Evolutionary conservation across 192 early-diverging fungal genomes (phyloP).

Genomic region (Nowakowskiella sp.): DNA sequence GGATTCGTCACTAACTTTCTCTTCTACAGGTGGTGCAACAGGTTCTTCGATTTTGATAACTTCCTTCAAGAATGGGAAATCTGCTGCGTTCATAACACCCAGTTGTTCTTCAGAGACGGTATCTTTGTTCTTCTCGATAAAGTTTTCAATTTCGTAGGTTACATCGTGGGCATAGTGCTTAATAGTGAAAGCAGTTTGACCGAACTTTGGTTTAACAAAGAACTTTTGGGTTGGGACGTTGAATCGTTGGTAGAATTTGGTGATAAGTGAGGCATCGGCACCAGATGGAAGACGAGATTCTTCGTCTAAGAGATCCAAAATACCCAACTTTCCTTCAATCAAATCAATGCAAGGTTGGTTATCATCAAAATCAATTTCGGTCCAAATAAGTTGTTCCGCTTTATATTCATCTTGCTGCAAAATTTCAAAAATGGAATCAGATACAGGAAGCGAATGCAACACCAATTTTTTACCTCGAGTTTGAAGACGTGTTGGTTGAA

Average conservation of each 20-base stretch:
- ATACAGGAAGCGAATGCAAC: neutral
- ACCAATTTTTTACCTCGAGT: conserved; percentile 39
- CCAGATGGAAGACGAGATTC: conserved; percentile 82
- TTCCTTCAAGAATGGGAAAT: conserved; percentile 75
- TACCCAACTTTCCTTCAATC: conserved; percentile 92
- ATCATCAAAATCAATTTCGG: conserved; percentile 88
- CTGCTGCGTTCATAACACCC: conserved; percentile 64
- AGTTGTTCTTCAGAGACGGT: conserved; percentile 90
- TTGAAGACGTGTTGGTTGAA: conserved; percentile 99
- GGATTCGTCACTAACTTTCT: conserved; percentile 9
- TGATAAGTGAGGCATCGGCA: conserved; percentile 73
- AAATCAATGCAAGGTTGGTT: conserved; percentile 98
- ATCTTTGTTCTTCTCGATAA: conserved; percentile 98
- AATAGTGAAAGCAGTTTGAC: conserved; percentile 80
- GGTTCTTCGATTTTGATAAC: conserved; percentile 57
- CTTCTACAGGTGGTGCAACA: conserved; percentile 22
- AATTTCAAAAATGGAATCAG: too few species aligned
- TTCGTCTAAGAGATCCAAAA: conserved; percentile 93
- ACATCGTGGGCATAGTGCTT: conserved; percentile 95
- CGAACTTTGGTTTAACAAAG: conserved; percentile 90
- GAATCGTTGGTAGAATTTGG: conserved; percentile 86
- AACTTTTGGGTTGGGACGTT: conserved; percentile 52
- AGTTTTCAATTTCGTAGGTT: conserved; percentile 85
- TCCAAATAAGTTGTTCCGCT: conserved; percentile 91
- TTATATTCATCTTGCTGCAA: conserved; percentile 92